These are phyloP conservation scores for Tilletia walkeri DNA, from an alignment of 1,284 basidiomycete species.

Conservation along the genomic window DNA sequence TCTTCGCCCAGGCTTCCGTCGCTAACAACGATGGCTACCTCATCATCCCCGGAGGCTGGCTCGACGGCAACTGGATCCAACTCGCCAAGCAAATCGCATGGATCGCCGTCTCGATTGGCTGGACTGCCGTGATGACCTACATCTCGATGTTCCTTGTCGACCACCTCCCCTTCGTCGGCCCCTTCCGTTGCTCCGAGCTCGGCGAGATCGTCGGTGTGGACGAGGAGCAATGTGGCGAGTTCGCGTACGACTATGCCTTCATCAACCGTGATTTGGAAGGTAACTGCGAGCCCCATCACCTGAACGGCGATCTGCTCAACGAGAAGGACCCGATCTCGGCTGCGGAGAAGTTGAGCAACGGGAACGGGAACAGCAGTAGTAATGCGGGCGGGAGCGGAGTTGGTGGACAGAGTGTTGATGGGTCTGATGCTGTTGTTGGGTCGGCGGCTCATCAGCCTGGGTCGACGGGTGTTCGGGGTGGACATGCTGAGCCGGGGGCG, in stretches of 20 bases:
- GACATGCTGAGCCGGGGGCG: constrained; percentile 1
- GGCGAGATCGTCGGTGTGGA: constrained; percentile 85
- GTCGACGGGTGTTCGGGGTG: constrained; percentile 12
- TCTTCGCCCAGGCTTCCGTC: constrained; percentile 78
- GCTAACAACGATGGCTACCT: constrained; percentile 67
- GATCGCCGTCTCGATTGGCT: constrained; percentile 67
- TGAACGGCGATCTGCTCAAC: constrained; percentile 31
- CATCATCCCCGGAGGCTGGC: constrained; percentile 68
- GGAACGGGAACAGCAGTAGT: background rate
- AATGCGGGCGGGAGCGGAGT: background rate
- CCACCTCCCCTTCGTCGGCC: constrained; percentile 69
- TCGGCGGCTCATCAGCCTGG: background rate
- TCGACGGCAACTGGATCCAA: constrained; percentile 69
- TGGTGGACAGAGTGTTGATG: background rate
- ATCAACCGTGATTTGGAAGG: constrained; percentile 48
- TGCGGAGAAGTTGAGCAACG: constrained; percentile 18
- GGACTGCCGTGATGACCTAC: constrained; percentile 62
- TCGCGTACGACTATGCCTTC: constrained; percentile 48
- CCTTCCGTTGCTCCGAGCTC: constrained; percentile 71
- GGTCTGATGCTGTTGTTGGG: background rate
- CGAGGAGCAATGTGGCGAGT: constrained; percentile 65
- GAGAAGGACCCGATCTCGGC: constrained; percentile 37
- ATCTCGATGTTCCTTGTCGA: constrained; percentile 68
- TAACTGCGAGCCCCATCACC: constrained; percentile 39
- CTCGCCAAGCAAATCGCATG: constrained; percentile 82